A percentile compares a stretch with the other conserved stretches of the same genome.
Conservation (phyloP, 176 grass and related monocot species). For the Pharus latifolius region DNA sequence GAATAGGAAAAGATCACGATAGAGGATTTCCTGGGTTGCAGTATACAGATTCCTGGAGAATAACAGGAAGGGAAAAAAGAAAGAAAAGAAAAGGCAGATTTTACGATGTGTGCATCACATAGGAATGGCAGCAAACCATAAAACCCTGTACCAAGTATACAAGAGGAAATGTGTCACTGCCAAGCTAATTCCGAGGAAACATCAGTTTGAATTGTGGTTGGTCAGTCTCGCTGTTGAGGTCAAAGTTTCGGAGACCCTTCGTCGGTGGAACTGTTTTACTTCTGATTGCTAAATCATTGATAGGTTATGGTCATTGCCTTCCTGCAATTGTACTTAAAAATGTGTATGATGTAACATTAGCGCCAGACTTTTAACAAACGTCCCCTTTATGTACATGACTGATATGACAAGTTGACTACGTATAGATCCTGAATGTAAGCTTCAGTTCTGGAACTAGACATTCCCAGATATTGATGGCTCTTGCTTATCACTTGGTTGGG, state of each 20-base stretch:
- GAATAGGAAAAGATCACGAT: conserved; percentile 22
- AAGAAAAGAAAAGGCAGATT: not conserved
- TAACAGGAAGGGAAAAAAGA: not conserved
- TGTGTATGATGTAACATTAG: not conserved
- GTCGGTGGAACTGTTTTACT: no score
- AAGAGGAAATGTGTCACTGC: not conserved
- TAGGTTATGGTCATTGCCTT: not conserved
- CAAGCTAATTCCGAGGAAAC: not conserved
- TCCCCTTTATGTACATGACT: not conserved
- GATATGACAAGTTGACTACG: not conserved
- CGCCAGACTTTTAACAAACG: not conserved
- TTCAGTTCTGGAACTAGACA: not conserved
- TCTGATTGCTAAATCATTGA: not conserved
- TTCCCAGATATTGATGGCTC: not conserved
- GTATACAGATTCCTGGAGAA: not conserved
- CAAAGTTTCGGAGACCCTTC: no score
- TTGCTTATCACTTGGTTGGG: not conserved
- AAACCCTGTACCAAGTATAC: not conserved
- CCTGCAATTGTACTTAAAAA: not conserved
- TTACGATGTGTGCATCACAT: not conserved
- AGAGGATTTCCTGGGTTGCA: not conserved
- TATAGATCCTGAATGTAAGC: not conserved
- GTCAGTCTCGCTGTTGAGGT: no score
- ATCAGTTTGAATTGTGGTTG: not conserved
- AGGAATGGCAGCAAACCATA: not conserved